Conservation (phyloP, 2,329 filamentous ascomycete genomes). For the Epicoccum nigrum region DNA sequence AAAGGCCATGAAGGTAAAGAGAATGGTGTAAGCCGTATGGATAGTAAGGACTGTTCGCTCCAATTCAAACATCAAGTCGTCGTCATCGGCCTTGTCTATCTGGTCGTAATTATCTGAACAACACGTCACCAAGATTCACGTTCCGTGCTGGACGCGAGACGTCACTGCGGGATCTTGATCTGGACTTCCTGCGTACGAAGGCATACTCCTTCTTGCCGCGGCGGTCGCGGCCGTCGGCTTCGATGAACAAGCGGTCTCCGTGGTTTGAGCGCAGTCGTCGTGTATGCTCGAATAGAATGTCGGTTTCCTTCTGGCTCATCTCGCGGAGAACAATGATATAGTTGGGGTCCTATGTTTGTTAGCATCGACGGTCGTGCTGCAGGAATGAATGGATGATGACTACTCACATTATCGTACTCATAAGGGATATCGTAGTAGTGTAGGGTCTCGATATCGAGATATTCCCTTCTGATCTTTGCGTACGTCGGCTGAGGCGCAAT, state of each 20-base stretch:
- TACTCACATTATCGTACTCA: constrained; percentile 56
- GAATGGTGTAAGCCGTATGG: constrained; percentile 16
- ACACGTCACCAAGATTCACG: constrained; percentile 43
- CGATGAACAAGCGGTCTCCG: constrained; percentile 49
- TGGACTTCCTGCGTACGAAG: constrained; percentile 49
- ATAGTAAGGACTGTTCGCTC: not conserved
- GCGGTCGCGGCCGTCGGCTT: constrained; percentile 46
- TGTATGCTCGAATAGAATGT: constrained; percentile 59
- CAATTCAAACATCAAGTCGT: not conserved
- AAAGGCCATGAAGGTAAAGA: not conserved
- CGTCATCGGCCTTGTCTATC: no score
- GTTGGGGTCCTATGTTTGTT: constrained; percentile 44
- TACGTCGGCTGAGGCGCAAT: constrained; percentile 51
- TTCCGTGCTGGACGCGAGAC: constrained; percentile 39
- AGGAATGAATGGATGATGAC: not conserved
- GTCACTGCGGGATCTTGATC: constrained; percentile 39
- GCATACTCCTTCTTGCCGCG: constrained; percentile 53
- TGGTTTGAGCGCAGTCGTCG: constrained; percentile 48
- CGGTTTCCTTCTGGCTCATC: constrained; percentile 56
- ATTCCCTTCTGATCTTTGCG: constrained; percentile 55
- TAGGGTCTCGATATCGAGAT: constrained; percentile 55
- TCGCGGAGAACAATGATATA: constrained; percentile 59
- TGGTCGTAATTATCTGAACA: constrained; percentile 26
- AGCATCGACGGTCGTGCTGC: constrained; percentile 3
- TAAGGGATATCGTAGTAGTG: constrained; percentile 57